Conservation (phyloP, 2,329 filamentous ascomycete species). For the Zarea fungicola region DNA sequence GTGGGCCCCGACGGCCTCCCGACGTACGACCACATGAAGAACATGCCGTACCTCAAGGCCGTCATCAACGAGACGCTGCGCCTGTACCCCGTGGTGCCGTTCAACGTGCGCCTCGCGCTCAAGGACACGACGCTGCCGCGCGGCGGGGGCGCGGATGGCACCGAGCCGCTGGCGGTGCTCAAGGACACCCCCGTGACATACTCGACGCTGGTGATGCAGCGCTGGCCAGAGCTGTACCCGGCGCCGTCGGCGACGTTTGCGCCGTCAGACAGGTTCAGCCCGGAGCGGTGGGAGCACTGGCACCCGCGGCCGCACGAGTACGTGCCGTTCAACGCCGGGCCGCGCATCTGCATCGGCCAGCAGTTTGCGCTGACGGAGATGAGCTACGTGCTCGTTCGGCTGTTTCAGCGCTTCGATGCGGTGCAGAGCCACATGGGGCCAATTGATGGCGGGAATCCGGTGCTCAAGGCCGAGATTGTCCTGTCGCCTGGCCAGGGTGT, state of each 20-base stretch:
- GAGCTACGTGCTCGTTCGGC: slow-evolving; percentile 63
- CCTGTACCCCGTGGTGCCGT: slow-evolving; percentile 71
- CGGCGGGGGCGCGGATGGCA: slow-evolving; percentile 62
- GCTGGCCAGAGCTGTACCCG: slow-evolving; percentile 58
- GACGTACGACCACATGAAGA: slow-evolving; percentile 76
- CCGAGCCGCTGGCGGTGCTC: slow-evolving; percentile 57
- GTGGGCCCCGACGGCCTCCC: slow-evolving; percentile 60
- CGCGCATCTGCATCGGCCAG: slow-evolving; percentile 71
- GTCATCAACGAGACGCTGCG: too few relatives aligned
- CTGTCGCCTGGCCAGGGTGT: slow-evolving; percentile 56
- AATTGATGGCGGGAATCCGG: slow-evolving; percentile 49
- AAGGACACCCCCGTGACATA: slow-evolving; percentile 64
- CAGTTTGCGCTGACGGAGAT: slow-evolving; percentile 78
- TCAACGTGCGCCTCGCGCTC: slow-evolving; percentile 69
- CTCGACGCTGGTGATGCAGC: slow-evolving; percentile 67
- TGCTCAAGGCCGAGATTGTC: slow-evolving; percentile 55
- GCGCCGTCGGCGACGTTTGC: slow-evolving; percentile 39
- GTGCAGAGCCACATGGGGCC: slow-evolving; percentile 53
- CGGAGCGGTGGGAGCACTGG: slow-evolving; percentile 61
- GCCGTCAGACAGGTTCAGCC: slow-evolving; percentile 49
- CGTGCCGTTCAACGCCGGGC: slow-evolving; percentile 70
- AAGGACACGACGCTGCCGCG: slow-evolving; percentile 69
- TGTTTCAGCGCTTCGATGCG: slow-evolving; percentile 66
- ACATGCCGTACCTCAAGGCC: slow-evolving; percentile 75
- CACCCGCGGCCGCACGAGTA: slow-evolving; percentile 64